Evolutionary conservation across 129 eudicot genomes (phyloP), one percentile per base, ranked within the genome.

Genomic region (Helichrysum umbraculigerum): DNA sequence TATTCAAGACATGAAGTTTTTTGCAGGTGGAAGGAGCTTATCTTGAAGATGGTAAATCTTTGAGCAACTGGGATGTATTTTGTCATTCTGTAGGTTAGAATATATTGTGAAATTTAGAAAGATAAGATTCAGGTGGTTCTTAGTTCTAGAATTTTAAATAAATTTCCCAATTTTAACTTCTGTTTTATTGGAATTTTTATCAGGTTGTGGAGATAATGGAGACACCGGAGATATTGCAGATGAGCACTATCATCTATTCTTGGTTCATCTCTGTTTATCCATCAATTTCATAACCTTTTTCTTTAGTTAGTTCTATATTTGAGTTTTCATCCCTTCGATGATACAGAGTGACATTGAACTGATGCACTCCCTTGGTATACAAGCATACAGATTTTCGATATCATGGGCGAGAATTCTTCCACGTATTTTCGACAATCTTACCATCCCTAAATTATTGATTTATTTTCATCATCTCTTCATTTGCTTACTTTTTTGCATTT

Each of bases 391-490:
- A 2, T 86, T 88, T 63, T 88, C 94, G 3, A 83, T 91, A 42
- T 88, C 94, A 16, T 88, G 97, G 91, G 51, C 85, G 70, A 86
- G 97, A 83, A 37, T 89, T 85, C 89, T 87, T 39, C 98, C 97
- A 33, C 66, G 73, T 69, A 69, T 9, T 11, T n/a, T 69, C 6
- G 22, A 37, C 28, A 11, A 41, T 41, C 2, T 68, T 47, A 35
- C 21, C 5, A 17, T n/a, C 30, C 54, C 21, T 68, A 7, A 39
- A 39, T 39, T 39, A 6, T 59, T 10, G 74, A 88, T 86, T 81
- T 72, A 86, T 69, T 41, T 3, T 2, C 37, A 47, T 25, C 32
- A 44, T 73, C 61, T 59, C 7, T 5, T 25, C 10, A 35, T 59
- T 21, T 74, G 68, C 59, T 60, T 74, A 22, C 16, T 14, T 61